A percentile compares a stretch with the other conserved stretches of the same genome.
Conservation (phyloP, 352 stramenopile species). For the Phytopythium litorale region DNA sequence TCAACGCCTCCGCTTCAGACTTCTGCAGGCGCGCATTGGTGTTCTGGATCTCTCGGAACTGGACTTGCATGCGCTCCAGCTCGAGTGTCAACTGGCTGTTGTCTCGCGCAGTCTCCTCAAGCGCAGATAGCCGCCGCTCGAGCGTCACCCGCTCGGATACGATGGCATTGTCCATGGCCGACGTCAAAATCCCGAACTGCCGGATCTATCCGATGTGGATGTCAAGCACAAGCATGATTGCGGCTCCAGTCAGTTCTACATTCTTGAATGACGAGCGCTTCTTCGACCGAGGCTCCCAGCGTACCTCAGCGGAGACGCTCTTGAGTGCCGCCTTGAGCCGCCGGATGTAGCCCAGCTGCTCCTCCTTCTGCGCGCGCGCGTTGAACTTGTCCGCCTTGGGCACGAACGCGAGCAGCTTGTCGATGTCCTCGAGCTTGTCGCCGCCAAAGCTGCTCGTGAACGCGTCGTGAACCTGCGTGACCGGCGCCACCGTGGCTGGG, state of each 20-base stretch:
- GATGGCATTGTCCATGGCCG: constrained; percentile 34
- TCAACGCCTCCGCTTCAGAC: constrained; percentile 29
- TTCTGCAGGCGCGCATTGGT: constrained; percentile 24
- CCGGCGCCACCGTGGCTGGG: neutral
- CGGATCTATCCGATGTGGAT: constrained; percentile 22
- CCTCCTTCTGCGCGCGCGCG: constrained; percentile 49
- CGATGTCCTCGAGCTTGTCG: constrained; percentile 32
- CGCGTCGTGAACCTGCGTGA: constrained; percentile 23
- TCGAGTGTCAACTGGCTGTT: constrained; percentile 35
- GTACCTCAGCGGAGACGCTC: constrained; percentile 31
- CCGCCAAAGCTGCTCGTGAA: constrained; percentile 31
- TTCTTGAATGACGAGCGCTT: neutral
- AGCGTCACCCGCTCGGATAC: constrained; percentile 24
- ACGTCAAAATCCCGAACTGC: constrained; percentile 22
- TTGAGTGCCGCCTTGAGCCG: constrained; percentile 44
- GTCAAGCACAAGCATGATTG: constrained; percentile 6
- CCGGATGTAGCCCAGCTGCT: constrained; percentile 51
- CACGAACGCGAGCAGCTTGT: constrained; percentile 51
- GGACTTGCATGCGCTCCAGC: constrained; percentile 27
- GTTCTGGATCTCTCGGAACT: constrained; percentile 29
- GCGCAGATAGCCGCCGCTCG: constrained; percentile 27
- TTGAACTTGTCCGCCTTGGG: constrained; percentile 71
- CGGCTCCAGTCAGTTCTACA: neutral
- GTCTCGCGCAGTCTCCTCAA: constrained; percentile 30
- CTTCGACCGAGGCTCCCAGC: neutral